Evolutionary conservation across 805 yeast species (phyloP).

Genomic region (Candida pseudofarinosa): DNA sequence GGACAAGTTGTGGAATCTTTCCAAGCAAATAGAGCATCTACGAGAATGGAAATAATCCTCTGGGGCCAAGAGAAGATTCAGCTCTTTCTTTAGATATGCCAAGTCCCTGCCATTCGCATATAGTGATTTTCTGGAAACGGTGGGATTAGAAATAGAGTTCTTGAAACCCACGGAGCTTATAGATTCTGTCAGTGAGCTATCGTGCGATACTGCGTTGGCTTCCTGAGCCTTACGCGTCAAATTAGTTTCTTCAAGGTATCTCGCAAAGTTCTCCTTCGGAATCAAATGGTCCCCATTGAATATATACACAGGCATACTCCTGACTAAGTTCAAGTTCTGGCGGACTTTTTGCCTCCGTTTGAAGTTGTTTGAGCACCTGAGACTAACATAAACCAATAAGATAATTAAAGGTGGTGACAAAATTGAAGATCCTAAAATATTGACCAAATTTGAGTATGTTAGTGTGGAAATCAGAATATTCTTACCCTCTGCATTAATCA

Average conservation of each 20-base stretch:
- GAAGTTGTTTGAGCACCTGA: slow-evolving; percentile 26
- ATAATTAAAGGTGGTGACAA: slow-evolving; percentile 40
- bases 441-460: slow-evolving; percentile 34
- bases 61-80: slow-evolving; percentile 23
- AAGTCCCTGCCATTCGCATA: slow-evolving; percentile 38
- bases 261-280: slow-evolving; percentile 17
- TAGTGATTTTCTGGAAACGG: slow-evolving; percentile 8
- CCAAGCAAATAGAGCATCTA: slow-evolving; percentile 61
- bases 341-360: slow-evolving; percentile 22
- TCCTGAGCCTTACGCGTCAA: slow-evolving; percentile 17
- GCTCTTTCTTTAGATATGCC: slow-evolving; percentile 12
- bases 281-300: slow-evolving; percentile 34
- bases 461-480: slow-evolving; percentile 26
- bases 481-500: slow-evolving; percentile 10
- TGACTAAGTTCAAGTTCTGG: slow-evolving; percentile 29
- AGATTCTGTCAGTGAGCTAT: background rate
- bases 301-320: slow-evolving; percentile 34
- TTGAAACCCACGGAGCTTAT: slow-evolving; percentile 5
- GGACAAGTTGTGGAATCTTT: slow-evolving; percentile 43
- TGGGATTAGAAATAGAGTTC: background rate
- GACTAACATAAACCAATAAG: slow-evolving; percentile 27
- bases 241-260: slow-evolving; percentile 29
- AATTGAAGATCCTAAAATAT: slow-evolving; percentile 37
- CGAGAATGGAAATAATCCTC: slow-evolving; percentile 39
- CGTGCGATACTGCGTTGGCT: slow-evolving; percentile 1